These are phyloP conservation scores for Cryptosporidium ubiquitum DNA, from an alignment of 169 alveolate species.

Conservation along the genomic window DNA sequence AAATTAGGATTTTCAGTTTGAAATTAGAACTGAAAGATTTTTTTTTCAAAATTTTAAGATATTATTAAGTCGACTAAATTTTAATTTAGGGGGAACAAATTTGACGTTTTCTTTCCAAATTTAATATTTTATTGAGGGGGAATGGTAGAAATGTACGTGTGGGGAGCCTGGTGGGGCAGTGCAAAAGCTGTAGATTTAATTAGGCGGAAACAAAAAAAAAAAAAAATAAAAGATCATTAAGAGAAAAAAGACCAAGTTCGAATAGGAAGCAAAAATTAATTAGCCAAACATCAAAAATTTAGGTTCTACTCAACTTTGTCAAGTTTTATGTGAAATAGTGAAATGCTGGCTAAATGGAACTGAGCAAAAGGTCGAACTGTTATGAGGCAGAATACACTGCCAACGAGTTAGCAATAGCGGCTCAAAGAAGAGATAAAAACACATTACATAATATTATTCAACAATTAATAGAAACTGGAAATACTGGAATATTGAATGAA, in stretches of 20 bases:
- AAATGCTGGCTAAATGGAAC: constrained; percentile 42
- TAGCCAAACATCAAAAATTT: background rate
- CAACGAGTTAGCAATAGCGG: constrained; percentile 69
- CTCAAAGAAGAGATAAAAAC: constrained; percentile 71
- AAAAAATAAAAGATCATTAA: constrained; percentile 1
- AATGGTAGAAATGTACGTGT: background rate
- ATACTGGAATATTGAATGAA: constrained; percentile 75
- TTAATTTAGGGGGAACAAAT: background rate
- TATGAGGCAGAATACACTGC: constrained; percentile 73
- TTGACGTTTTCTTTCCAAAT: background rate
- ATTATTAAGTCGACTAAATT: too few relatives aligned
- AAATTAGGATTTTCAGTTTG: background rate
- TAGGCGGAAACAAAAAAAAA: constrained; percentile 9
- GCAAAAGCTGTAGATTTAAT: constrained; percentile 1
- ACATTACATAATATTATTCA: constrained; percentile 66
- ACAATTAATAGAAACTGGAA: constrained; percentile 66
- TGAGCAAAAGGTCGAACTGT: constrained; percentile 45
- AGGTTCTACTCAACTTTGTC: background rate
- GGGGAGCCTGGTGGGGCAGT: constrained; percentile 73
- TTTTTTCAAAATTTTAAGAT: background rate
- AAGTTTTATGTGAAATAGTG: background rate
- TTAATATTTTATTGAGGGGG: constrained; percentile 1
- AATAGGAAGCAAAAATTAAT: background rate
- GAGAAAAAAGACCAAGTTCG: background rate
- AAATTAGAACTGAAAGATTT: too few relatives aligned